phyloP scores from a whole-genome alignment of 768 basidiomycete species.

The Brasilioporus rufonigricans region DNA sequence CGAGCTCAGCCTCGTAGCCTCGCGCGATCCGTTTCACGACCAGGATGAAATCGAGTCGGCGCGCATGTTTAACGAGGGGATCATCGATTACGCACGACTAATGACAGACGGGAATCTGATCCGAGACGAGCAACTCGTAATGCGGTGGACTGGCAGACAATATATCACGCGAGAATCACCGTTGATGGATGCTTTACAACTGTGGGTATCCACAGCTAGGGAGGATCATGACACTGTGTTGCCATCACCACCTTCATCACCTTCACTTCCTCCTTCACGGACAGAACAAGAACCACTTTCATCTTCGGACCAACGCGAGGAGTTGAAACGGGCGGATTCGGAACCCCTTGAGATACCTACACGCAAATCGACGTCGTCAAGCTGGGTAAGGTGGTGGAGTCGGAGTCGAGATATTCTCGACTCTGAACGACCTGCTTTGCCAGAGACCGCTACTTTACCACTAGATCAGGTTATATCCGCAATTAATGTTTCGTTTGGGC shows the following conservation, averaged over 20 bases:
- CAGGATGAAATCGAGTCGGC: slow-evolving; percentile 54
- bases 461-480: slow-evolving; percentile 19
- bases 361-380: slow-evolving; percentile 53
- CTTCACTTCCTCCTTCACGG: slow-evolving; percentile 1
- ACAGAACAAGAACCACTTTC: slow-evolving; percentile 30
- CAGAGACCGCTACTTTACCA: slow-evolving; percentile 25
- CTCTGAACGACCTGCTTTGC: slow-evolving; percentile 22
- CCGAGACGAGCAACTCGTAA: slow-evolving; percentile 62
- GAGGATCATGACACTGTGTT: slow-evolving; percentile 22
- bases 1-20: slow-evolving; percentile 65
- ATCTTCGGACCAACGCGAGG: slow-evolving; percentile 22
- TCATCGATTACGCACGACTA: slow-evolving; percentile 64
- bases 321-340: slow-evolving; percentile 34
- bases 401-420: slow-evolving; percentile 45
- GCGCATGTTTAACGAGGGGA: slow-evolving; percentile 54
- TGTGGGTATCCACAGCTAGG: slow-evolving; percentile 47
- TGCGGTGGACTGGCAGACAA: slow-evolving; percentile 70
- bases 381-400: slow-evolving; percentile 88
- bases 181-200: slow-evolving; percentile 67
- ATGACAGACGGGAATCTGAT: slow-evolving; percentile 63
- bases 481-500: background rate
- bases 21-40: slow-evolving; percentile 28
- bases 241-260: slow-evolving; percentile 9
- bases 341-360: slow-evolving; percentile 37
- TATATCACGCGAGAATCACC: slow-evolving; percentile 78